These are phyloP conservation scores for Fomitopsis pinicola DNA, from an alignment of 1,284 basidiomycete species.

Conservation along the genomic window DNA sequence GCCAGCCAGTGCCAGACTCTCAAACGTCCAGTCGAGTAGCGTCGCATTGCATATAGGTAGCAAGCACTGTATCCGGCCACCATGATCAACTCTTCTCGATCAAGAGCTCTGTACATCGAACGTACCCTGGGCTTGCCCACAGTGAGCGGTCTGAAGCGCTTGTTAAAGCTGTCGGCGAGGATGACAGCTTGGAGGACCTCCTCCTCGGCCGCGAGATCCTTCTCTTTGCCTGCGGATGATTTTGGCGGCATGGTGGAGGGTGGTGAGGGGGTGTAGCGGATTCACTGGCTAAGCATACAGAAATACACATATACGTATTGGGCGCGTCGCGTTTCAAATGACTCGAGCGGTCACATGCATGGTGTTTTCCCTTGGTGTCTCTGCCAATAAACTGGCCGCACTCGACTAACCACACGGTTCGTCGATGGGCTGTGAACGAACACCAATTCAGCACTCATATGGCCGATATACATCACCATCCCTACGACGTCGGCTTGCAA, in stretches of 20 bases:
- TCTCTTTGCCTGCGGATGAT: slow-evolving; percentile 53
- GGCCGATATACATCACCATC: too few relatives aligned
- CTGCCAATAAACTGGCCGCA: too few relatives aligned
- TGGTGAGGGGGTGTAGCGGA: background rate
- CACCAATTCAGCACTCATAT: too few relatives aligned
- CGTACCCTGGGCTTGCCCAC: slow-evolving; percentile 76
- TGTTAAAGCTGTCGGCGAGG: slow-evolving; percentile 94
- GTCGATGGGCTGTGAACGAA: background rate
- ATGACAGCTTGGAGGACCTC: slow-evolving; percentile 89
- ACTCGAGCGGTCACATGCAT: slow-evolving; percentile 20
- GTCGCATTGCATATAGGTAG: slow-evolving; percentile 93
- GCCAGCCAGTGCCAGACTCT: slow-evolving; percentile 86
- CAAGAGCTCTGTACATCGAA: slow-evolving; percentile 3
- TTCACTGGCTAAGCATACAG: background rate
- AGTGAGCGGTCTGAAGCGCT: slow-evolving; percentile 87
- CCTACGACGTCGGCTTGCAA: too few relatives aligned
- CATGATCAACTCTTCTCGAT: background rate
- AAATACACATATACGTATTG: background rate
- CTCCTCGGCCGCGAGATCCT: slow-evolving; percentile 58
- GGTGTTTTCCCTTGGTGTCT: too few relatives aligned
- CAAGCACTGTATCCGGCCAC: slow-evolving; percentile 60
- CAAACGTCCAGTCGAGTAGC: slow-evolving; percentile 94
- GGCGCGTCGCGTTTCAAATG: slow-evolving; percentile 14
- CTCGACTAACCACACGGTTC: background rate
- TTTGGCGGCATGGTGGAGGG: slow-evolving; percentile 58